Evolutionary conservation across 331 rosid genomes (phyloP).

Genomic region (Malus hybrid): DNA sequence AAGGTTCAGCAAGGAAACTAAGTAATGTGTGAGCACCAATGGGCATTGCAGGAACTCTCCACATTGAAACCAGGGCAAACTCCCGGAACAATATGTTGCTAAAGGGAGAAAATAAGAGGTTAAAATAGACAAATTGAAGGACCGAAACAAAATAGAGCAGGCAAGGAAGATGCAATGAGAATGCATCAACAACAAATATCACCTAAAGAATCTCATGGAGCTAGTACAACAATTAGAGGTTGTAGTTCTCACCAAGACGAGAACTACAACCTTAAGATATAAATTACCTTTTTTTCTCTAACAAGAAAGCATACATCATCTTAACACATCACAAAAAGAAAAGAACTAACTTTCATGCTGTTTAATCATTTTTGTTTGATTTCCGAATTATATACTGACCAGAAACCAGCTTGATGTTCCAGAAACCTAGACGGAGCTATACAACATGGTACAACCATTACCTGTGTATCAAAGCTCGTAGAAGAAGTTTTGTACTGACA

Average conservation of each 20-base stretch:
- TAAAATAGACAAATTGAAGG: constrained; percentile 13
- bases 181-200: not conserved
- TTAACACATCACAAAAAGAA: not conserved
- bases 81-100: constrained; percentile 94
- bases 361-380: not conserved
- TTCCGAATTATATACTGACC: not conserved
- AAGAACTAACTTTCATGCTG: not conserved
- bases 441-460: constrained; percentile 14
- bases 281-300: not conserved
- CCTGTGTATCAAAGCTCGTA: constrained; percentile 83
- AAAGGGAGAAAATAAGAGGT: not conserved
- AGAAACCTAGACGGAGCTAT: not conserved
- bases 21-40: constrained; percentile 86
- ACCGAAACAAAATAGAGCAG: constrained; percentile 9
- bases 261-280: not conserved
- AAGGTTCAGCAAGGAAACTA: constrained; percentile 89
- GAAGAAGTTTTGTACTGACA: constrained; percentile 64
- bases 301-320: not conserved
- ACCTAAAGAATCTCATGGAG: not conserved
- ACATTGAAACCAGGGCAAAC: constrained; percentile 91
- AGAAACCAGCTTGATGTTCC: constrained; percentile 1
- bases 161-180: not conserved
- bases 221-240: not conserved
- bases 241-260: not conserved
- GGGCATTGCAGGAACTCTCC: constrained; percentile 97